A percentile compares a stretch with the other conserved stretches of the same genome.
Conservation (phyloP, 805 yeast species). For the Scheffersomyces coipomensis region DNA sequence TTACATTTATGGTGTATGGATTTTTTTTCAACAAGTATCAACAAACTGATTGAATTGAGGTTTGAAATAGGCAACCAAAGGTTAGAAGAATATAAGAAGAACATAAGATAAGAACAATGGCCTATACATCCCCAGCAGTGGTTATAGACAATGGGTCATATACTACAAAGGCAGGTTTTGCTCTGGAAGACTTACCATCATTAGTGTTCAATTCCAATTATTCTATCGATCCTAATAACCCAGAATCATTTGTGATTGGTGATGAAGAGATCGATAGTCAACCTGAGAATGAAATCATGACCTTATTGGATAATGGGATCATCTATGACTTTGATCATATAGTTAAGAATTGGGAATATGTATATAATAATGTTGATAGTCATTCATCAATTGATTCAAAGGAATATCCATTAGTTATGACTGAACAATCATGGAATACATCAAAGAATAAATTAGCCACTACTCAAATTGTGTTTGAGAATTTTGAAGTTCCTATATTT, state of each 20-base stretch:
- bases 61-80: too few species aligned
- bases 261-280: slow-evolving; percentile 45
- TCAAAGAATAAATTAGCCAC: slow-evolving; percentile 54
- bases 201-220: slow-evolving; percentile 58
- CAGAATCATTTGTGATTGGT: slow-evolving; percentile 36
- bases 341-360: slow-evolving; percentile 64
- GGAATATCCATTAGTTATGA: slow-evolving; percentile 65
- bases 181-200: slow-evolving; percentile 62
- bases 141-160: slow-evolving; percentile 70
- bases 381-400: slow-evolving; percentile 42
- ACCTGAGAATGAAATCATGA: slow-evolving; percentile 51
- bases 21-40: too few species aligned
- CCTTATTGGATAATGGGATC: slow-evolving; percentile 60
- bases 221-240: slow-evolving; percentile 29
- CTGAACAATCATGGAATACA: slow-evolving; percentile 72
- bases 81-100: too few species aligned
- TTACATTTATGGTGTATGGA: too few species aligned
- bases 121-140: slow-evolving; percentile 48
- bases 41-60: too few species aligned
- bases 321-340: slow-evolving; percentile 75
- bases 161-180: slow-evolving; percentile 68
- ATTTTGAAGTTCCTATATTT: slow-evolving; percentile 71
- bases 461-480: slow-evolving; percentile 73
- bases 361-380: slow-evolving; percentile 49
- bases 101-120: slow-evolving; percentile 13